Percentiles rank a stretch among this genome's conserved stretches.
These are phyloP conservation scores for Pseudonitzschia delicatissima DNA, from an alignment of 108 stramenopile species.

Conservation along the genomic window DNA sequence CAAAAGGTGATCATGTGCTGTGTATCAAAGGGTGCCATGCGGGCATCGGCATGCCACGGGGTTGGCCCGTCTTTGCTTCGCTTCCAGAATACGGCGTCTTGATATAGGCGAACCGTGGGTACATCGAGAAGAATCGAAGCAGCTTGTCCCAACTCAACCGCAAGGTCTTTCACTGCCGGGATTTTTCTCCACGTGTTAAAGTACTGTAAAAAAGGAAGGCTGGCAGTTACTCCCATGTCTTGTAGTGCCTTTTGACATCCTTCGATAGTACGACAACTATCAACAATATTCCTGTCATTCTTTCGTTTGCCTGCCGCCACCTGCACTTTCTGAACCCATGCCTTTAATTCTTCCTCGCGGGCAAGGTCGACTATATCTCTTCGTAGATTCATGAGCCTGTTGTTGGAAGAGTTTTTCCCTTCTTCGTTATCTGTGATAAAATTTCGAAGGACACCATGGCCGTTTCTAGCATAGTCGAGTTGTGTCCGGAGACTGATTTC, in stretches of 20 bases:
- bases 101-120: conserved; percentile 73
- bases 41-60: conserved; percentile 83
- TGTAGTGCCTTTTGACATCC: conserved; percentile 52
- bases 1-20: conserved; percentile 83
- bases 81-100: conserved; percentile 84
- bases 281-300: conserved; percentile 26
- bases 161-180: conserved; percentile 47
- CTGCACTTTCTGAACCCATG: conserved; percentile 83
- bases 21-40: conserved; percentile 89
- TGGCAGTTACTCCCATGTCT: conserved; percentile 35
- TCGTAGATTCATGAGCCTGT: conserved; percentile 31
- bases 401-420: background rate
- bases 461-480: conserved; percentile 68
- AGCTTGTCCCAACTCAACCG: conserved; percentile 36
- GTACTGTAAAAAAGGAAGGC: conserved; percentile 80
- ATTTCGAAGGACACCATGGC: conserved; percentile 72
- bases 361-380: conserved; percentile 44
- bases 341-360: conserved; percentile 39
- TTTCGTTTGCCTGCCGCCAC: conserved; percentile 39
- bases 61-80: conserved; percentile 74
- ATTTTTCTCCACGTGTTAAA: conserved; percentile 74
- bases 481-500: conserved; percentile 49
- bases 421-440: conserved; percentile 34
- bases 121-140: conserved; percentile 66
- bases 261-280: conserved; percentile 38